Base-by-base conservation (phyloP, 257 asterid genomes). In the Solanum peruvianum region DNA sequence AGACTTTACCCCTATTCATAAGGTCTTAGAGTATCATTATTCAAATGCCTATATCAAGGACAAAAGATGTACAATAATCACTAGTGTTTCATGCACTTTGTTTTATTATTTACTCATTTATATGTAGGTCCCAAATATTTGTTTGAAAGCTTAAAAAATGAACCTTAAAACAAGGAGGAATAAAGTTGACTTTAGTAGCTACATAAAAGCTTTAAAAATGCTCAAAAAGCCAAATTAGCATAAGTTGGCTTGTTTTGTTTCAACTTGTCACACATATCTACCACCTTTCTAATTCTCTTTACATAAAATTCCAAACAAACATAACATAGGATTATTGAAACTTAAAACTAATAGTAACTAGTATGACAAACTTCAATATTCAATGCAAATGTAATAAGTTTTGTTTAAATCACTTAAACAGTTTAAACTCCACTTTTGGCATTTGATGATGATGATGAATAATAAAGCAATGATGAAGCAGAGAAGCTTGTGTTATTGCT, bases 401-500 rank as follows among this genome's bases (percentile, higher is more conserved):
- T 39, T 42, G 60, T 9, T 76, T 23, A 76, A 76, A 84, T 41
- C 45, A 44, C 49, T 83, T 88, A 5, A 6, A 37, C 39, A 37
- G 39, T 37, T 37, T 37, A 88, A 35, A 75, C 90, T 69, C 89
- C 89, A 39, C 25, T 83, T 76, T 87, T 90, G 52, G 64, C 71
- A 88, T 87, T 80, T 72, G 92, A 89, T 56, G 89, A 81, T 56
- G 88, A 89, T 80, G 91, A 89, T 80, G 91, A 91, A 84, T 90
- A 91, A 83, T 90, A 90, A 25, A 90, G 89, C 87, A 90, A 75
- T 15, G 93, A 89, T 25, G 93, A 90, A 21, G 91, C 91, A 5
- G 91, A 87, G 89, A 91, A 90, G 83, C 93, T 91, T 75, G 92
- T 47, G 75, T 90, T 90, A 49, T 83, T 85, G 88, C 92, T 89